Evolutionary conservation across 176 grass and related monocot species (phyloP), one percentile per base, ranked within the genome.

Genomic region (Cymbopogon citratus): DNA sequence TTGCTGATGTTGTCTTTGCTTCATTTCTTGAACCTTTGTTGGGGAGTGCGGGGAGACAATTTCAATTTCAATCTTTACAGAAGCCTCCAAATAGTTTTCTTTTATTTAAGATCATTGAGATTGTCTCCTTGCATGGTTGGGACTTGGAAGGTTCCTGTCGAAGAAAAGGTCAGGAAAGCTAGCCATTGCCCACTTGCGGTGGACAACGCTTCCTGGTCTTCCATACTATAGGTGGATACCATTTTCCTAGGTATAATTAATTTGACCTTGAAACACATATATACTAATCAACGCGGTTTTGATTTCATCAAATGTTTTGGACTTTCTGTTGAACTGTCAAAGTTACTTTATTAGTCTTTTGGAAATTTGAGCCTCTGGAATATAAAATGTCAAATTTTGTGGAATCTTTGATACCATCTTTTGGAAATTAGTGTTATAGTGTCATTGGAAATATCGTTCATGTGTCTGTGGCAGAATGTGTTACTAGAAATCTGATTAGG

Each of bases 201-300:
- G 73, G 73, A 59, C 59, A 65, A 71, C 3, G 1, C 34, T 21
- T 86, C 36, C 27, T 45, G 82, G 87, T n/a, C 48, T 86, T 86
- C 27, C 38, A 62, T 74, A 43, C 9, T 67, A 49, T 61, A 24
- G 73, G 48, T 66, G 44, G 46, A 73, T 73, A 48, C 3, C 48
- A 48, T 78, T 90, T 82, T 73, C 59, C 27, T 60, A 25, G 4
- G 75, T 24, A 39, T 49, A 51, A 29, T 73, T 24, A 29, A 19
- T 77, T 82, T 86, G 78, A 82, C 73, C 73, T 67, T 78, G 45
- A 29, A 38, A 89, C 43, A 6, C 66, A 48, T 59, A 49, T 73
- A 63, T 49, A 19, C 28, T 56, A 66, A 83, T 82, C 67, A 40
- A 68, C 73, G 10, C 9, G 34, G 34, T 25, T 51, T 82, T 61